Evolutionary conservation across 306 rosid genomes (phyloP).

Genomic region (Rosa rugosa): DNA sequence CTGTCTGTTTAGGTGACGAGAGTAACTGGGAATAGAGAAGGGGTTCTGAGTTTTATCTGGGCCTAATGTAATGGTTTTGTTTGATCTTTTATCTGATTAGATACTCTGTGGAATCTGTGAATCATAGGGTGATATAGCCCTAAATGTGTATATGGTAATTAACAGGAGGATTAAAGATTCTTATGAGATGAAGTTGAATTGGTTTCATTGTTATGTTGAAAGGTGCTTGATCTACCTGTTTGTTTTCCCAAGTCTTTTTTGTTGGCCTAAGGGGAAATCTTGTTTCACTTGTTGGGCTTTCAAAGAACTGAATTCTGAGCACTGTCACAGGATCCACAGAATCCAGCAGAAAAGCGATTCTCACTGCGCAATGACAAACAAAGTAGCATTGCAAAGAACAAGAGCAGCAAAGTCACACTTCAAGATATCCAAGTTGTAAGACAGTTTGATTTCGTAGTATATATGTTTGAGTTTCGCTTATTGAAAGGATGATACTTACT

Average conservation of each 20-base stretch:
- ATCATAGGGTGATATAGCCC: neutral
- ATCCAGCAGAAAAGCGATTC: neutral
- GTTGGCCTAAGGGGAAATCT: neutral
- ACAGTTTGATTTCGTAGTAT: neutral
- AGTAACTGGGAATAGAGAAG: neutral
- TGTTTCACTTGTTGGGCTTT: neutral
- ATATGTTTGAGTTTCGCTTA: constrained; percentile 9
- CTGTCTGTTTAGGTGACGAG: neutral
- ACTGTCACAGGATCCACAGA: constrained; percentile 14
- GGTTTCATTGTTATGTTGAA: neutral
- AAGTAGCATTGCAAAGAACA: neutral
- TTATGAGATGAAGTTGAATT: neutral
- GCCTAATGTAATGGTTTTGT: neutral
- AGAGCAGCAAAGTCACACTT: constrained; percentile 10
- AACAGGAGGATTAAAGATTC: neutral
- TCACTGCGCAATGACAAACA: neutral
- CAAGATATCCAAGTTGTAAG: constrained; percentile 23
- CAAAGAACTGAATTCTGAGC: neutral
- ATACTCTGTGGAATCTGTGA: neutral
- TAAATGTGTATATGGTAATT: too few species aligned
- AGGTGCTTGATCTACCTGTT: neutral
- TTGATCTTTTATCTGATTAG: neutral
- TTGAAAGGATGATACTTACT: neutral
- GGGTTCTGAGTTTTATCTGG: neutral
- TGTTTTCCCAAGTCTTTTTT: neutral